Evolutionary conservation across 2,329 filamentous ascomycete genomes (phyloP).

Genomic region (Cyclaneusma minus): DNA sequence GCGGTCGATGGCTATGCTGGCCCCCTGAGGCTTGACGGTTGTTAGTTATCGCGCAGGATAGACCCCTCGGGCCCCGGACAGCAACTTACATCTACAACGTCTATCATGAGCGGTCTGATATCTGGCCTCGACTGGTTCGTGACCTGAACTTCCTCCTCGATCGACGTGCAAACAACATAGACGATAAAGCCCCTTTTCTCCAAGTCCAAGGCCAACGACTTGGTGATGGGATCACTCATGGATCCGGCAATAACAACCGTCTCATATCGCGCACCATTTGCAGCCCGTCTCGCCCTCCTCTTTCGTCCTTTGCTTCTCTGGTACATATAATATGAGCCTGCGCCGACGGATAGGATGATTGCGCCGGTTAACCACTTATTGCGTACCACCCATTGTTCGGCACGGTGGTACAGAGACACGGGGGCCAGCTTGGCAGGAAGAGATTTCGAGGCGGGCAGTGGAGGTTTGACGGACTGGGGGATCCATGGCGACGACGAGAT

Average conservation of each 20-base stretch:
- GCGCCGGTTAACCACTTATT: constrained; percentile 63
- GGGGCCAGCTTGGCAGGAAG: constrained; percentile 19
- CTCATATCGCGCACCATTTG: constrained; percentile 74
- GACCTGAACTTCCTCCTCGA: constrained; percentile 71
- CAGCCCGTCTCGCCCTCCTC: constrained; percentile 62
- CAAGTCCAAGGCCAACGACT: constrained; percentile 69
- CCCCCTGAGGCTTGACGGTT: constrained; percentile 43
- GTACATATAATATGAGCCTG: constrained; percentile 33
- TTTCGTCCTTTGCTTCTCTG: constrained; percentile 44
- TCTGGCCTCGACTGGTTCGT: constrained; percentile 64
- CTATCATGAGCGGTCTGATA: constrained; percentile 66
- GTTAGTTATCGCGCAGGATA: constrained; percentile 5
- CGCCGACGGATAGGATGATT: constrained; percentile 54
- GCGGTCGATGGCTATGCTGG: constrained; percentile 51
- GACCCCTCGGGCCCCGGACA: constrained; percentile 7
- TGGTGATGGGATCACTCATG: constrained; percentile 67
- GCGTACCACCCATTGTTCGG: constrained; percentile 54
- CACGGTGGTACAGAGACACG: constrained; percentile 28
- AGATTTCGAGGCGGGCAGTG: constrained; percentile 19
- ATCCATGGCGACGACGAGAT: constrained; percentile 57
- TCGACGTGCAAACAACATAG: constrained; percentile 73
- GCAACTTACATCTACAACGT: constrained; percentile 58
- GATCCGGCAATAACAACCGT: constrained; percentile 83
- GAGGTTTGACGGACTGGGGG: constrained; percentile 47
- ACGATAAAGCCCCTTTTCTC: constrained; percentile 88